Conservation (phyloP, 148 eudicot genomes). For the Drosera capensis region DNA sequence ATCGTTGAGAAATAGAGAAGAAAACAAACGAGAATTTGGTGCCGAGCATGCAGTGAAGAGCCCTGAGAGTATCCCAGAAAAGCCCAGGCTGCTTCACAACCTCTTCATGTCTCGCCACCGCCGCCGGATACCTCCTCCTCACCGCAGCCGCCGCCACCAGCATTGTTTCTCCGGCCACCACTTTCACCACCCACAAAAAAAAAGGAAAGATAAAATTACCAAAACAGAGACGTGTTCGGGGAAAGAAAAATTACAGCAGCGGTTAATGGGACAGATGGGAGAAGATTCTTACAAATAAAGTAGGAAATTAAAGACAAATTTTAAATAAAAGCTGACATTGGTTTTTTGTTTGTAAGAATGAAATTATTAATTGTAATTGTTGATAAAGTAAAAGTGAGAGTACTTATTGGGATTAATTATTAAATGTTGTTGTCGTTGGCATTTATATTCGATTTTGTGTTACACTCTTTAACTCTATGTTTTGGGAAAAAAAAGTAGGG, state of each 20-base stretch:
- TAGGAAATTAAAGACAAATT: no score
- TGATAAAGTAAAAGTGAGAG: no score
- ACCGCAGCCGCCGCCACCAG: slow-evolving; percentile 12
- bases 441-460: no score
- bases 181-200: not conserved
- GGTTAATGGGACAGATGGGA: no score
- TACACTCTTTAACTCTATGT: no score
- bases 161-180: slow-evolving; percentile 13
- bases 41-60: slow-evolving; percentile 28
- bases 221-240: no score
- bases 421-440: not conserved
- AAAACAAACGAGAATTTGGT: slow-evolving; percentile 32
- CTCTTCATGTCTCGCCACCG: slow-evolving; percentile 38
- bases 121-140: slow-evolving; percentile 14
- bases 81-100: slow-evolving; percentile 27
- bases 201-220: not conserved
- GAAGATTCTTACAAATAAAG: no score
- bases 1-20: not conserved
- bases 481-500: not conserved
- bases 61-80: slow-evolving; percentile 40
- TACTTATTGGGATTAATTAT: no score
- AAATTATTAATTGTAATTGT: no score
- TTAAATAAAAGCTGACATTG: no score
- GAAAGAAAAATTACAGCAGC: no score
- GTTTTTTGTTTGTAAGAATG: no score